phyloP scores from a whole-genome alignment of 2,329 filamentous ascomycete genomes.

The Cladosporium sphaerospermum region DNA sequence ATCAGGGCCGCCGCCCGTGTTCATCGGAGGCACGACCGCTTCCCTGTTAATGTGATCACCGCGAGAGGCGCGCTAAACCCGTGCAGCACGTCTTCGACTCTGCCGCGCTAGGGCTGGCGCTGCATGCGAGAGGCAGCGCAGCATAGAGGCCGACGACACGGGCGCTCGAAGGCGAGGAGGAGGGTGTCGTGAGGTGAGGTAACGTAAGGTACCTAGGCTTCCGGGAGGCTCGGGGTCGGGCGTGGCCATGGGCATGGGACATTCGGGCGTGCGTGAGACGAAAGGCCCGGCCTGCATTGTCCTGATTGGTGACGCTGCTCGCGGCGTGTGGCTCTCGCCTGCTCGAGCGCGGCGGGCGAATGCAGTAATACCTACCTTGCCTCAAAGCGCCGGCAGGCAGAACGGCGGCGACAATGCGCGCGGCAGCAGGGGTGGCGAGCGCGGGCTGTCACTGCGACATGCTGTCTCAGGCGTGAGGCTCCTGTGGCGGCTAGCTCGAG shows the following conservation, averaged over 20 bases:
- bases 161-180: too few species aligned
- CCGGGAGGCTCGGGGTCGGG: too few species aligned
- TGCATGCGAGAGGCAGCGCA: too few species aligned
- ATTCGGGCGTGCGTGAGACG: too few species aligned
- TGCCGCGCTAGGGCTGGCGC: constrained; percentile 2
- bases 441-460: constrained; percentile 10
- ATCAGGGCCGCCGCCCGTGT: not conserved
- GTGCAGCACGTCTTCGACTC: not conserved
- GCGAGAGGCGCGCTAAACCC: not conserved
- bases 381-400: not conserved
- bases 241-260: too few species aligned
- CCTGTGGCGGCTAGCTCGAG: constrained; percentile 6
- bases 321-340: not conserved
- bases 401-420: not conserved
- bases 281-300: constrained; percentile 1
- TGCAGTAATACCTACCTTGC: not conserved
- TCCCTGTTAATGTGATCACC: constrained; percentile 6
- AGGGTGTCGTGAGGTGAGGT: too few species aligned
- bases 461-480: constrained; percentile 4
- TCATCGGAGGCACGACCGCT: constrained; percentile 1
- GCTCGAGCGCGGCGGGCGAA: not conserved
- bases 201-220: too few species aligned
- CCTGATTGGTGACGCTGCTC: constrained; percentile 7
- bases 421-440: constrained; percentile 7
- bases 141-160: too few species aligned